Base-by-base conservation (phyloP, 116 monocot species). In the Posidonia oceanica region DNA sequence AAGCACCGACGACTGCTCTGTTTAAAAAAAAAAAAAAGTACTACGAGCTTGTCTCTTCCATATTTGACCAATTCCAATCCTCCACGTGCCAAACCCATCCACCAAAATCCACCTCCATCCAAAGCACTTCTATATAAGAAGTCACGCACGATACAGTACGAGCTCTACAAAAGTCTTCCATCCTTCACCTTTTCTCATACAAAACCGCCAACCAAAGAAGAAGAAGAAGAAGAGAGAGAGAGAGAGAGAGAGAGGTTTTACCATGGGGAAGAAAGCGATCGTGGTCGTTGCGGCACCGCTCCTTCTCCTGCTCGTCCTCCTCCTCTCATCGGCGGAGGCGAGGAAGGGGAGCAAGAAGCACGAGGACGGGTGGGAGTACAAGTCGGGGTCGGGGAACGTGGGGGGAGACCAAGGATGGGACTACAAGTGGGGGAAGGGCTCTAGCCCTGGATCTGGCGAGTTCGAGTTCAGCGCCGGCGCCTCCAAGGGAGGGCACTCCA, bases 391-490 rank as follows among this genome's bases (percentile, higher is more conserved):
- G 53, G 68, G 68, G 21, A 68, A 36, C 36, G 53, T 14, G 36
- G 61, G 61, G 36, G 61, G 36, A 36, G 36, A 61, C 11, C 6
- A 36, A 29, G 65, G 65, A 10, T n/a, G 42, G 36, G 17, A 54
- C 20, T 38, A n/a, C 13, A 52, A 37, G 21, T 68, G 68, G 68
- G 68, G 53, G 29, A 37, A 68, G 53, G 68, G 68, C 15, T 68
- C 68, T 2, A 11, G 52, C 5, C 68, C 68, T 36, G 68, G 68
- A 13, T 11, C 22, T 14, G 22, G 29, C 44, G 16, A 68, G 16
- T 54, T 51, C 36, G 48, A 54, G 53, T 52, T 51, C 54, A 51
- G 52, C 14, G 53, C 53, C 1, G 14, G 53, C 68, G 22, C 68
- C 3, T 53, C n/a, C 54, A 54, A 68, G 23, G 54, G 18, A 14